Conservation (phyloP, 148 eudicot species). For the Euryodendron excelsum region DNA sequence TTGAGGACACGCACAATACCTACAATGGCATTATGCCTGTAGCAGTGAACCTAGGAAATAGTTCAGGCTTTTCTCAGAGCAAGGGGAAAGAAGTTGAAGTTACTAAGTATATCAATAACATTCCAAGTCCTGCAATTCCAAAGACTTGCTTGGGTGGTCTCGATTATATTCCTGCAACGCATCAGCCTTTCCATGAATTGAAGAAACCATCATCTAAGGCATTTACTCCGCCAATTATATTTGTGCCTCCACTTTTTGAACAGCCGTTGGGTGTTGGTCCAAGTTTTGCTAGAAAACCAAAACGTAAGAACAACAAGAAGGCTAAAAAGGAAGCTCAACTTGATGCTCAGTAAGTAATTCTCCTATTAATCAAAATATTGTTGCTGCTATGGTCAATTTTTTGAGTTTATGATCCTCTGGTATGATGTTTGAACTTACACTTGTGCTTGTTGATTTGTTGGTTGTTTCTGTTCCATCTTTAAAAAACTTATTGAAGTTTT, state of each 20-base stretch:
- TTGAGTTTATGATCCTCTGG: too few species aligned
- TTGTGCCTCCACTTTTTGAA: conserved; percentile 27
- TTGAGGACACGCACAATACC: conserved; percentile 11
- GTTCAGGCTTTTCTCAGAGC: conserved; percentile 6
- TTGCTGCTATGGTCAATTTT: too few species aligned
- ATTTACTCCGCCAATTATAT: conserved; percentile 22
- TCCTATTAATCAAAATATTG: too few species aligned
- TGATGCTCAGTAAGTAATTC: too few species aligned
- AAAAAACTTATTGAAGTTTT: too few species aligned
- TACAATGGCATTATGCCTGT: not conserved
- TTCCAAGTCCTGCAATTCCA: conserved; percentile 7
- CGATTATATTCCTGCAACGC: conserved; percentile 10
- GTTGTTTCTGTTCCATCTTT: too few species aligned
- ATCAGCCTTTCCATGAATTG: conserved; percentile 26
- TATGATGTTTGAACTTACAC: too few species aligned
- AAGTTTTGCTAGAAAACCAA: conserved; percentile 27
- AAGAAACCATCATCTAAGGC: conserved; percentile 25
- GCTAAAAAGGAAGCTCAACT: too few species aligned
- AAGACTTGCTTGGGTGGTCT: conserved; percentile 12
- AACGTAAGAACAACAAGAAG: conserved; percentile 32
- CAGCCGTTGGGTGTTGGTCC: conserved; percentile 18
- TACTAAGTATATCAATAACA: conserved; percentile 8
- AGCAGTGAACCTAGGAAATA: not conserved
- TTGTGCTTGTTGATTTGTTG: too few species aligned
- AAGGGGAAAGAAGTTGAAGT: conserved; percentile 17